Percentiles rank a stretch among this genome's conserved stretches.
These are phyloP conservation scores for Kodamaea sagamina DNA, from an alignment of 805 yeast species.

Conservation along the genomic window DNA sequence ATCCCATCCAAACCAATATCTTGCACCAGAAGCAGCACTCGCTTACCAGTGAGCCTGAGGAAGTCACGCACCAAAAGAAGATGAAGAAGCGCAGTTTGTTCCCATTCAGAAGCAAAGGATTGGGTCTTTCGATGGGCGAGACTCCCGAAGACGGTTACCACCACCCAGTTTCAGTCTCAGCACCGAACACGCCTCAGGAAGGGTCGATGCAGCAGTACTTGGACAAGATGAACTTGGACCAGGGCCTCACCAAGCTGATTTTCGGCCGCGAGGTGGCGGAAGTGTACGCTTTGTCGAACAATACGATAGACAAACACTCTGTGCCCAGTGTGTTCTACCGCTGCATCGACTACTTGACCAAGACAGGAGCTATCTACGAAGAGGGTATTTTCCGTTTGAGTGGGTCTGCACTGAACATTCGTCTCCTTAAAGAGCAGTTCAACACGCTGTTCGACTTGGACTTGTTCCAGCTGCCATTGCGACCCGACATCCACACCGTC, in stretches of 20 bases:
- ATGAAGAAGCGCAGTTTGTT: constrained; percentile 59
- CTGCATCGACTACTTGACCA: constrained; percentile 67
- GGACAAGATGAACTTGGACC: constrained; percentile 38
- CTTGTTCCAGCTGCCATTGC: constrained; percentile 46
- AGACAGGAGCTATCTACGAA: constrained; percentile 71
- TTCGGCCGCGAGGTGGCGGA: constrained; percentile 67
- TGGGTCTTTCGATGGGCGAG: background rate
- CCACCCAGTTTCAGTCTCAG: background rate
- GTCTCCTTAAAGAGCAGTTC: constrained; percentile 66
- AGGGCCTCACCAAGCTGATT: constrained; percentile 40
- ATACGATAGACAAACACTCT: constrained; percentile 42
- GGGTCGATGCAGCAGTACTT: constrained; percentile 28
- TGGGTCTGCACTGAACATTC: constrained; percentile 81
- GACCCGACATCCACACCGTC: constrained; percentile 79
- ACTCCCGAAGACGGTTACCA: background rate
- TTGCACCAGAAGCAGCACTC: constrained; percentile 4
- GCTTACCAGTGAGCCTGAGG: background rate
- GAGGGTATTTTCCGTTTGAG: constrained; percentile 91
- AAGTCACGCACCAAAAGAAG: constrained; percentile 29
- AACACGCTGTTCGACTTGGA: constrained; percentile 71
- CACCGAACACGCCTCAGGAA: constrained; percentile 12
- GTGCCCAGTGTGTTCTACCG: constrained; percentile 78
- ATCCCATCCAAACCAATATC: background rate
- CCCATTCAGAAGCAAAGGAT: constrained; percentile 48
- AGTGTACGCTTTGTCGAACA: constrained; percentile 54